phyloP scores from a whole-genome alignment of 805 yeast species.

The Starmerella khaoyaiensis region DNA sequence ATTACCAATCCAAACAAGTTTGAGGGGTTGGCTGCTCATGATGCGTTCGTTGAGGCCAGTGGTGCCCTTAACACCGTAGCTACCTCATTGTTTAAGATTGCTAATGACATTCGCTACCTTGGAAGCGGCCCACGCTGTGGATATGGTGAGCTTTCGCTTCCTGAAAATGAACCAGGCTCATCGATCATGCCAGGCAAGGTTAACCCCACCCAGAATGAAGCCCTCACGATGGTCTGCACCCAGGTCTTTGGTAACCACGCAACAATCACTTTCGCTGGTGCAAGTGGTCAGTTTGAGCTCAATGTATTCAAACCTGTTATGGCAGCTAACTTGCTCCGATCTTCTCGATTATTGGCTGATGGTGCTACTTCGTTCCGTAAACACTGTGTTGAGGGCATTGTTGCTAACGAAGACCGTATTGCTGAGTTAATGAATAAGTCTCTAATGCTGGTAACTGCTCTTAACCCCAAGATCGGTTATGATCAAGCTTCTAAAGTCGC shows the following conservation, averaged over 20 bases:
- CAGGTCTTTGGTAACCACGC: constrained; percentile 97
- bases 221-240: constrained; percentile 93
- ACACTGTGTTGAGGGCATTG: constrained; percentile 90
- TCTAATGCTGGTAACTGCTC: constrained; percentile 94
- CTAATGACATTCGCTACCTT: constrained; percentile 93
- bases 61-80: constrained; percentile 96
- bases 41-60: constrained; percentile 93
- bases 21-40: constrained; percentile 98
- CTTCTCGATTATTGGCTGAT: constrained; percentile 80
- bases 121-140: constrained; percentile 99
- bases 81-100: constrained; percentile 85
- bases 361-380: constrained; percentile 80
- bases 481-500: constrained; percentile 96
- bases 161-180: constrained; percentile 98
- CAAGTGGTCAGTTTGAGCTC: constrained; percentile 96
- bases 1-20: constrained; percentile 96
- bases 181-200: constrained; percentile 99
- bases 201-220: constrained; percentile 98
- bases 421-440: constrained; percentile 83
- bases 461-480: constrained; percentile 97
- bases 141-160: constrained; percentile 86
- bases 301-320: constrained; percentile 96
- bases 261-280: constrained; percentile 93
- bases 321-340: constrained; percentile 79
- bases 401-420: constrained; percentile 79